Conservation (phyloP, 1,139 yeast genomes). For the Hansenula lynferdii region DNA sequence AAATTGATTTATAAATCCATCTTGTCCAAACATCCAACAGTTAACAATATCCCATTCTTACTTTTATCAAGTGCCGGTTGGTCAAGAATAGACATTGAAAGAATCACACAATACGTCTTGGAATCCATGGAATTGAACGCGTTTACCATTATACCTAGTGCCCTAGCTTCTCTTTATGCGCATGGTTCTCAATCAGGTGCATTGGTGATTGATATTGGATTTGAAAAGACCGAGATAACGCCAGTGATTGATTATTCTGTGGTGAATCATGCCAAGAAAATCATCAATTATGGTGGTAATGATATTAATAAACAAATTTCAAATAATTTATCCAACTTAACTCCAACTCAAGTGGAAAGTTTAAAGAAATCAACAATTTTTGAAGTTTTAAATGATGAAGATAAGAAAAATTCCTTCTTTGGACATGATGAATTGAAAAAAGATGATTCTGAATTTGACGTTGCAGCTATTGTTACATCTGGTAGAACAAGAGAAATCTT, state of each 20-base stretch:
- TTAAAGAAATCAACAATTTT: conserved; percentile 72
- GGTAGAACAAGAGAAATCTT: conserved; percentile 64
- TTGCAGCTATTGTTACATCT: conserved; percentile 84
- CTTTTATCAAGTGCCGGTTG: conserved; percentile 63
- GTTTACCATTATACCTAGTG: conserved; percentile 61
- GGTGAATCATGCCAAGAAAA: conserved; percentile 48
- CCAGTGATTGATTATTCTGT: conserved; percentile 73
- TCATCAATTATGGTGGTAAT: conserved; percentile 56
- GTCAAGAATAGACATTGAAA: conserved; percentile 65
- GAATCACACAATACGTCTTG: conserved; percentile 67
- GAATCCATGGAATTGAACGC: conserved; percentile 73
- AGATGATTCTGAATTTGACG: conserved; percentile 64
- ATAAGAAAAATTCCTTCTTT: conserved; percentile 53
- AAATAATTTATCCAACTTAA: conserved; percentile 53
- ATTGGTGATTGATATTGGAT: conserved; percentile 78
- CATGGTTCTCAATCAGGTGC: conserved; percentile 58
- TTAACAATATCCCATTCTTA: conserved; percentile 47
- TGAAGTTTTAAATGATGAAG: conserved; percentile 70
- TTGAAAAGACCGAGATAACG: conserved; percentile 65
- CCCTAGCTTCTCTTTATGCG: conserved; percentile 74
- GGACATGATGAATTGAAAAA: conserved; percentile 39
- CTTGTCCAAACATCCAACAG: conserved; percentile 43
- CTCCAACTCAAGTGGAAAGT: conserved; percentile 57
- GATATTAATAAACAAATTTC: conserved; percentile 50
- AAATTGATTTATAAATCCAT: conserved; percentile 57